These are phyloP conservation scores for Physcomitrellopsis africana DNA, from an alignment of 225 moss, liverwort and hornwort genomes.

Conservation along the genomic window DNA sequence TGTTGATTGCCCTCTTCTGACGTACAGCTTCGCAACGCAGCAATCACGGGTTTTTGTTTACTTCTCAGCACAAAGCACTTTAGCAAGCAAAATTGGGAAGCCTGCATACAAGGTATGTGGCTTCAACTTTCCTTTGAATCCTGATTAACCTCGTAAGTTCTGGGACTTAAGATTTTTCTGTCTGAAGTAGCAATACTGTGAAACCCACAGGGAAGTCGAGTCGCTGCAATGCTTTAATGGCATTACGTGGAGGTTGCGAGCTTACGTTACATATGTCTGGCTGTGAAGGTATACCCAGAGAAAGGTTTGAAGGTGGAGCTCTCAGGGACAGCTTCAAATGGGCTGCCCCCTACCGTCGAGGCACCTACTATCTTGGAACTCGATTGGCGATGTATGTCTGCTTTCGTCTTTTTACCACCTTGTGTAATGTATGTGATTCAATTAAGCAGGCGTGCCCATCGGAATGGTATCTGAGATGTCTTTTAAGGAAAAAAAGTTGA, in stretches of 20 bases:
- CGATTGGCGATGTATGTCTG: conserved; percentile 76
- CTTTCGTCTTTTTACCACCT: conserved; percentile 16
- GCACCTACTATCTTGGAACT: conserved; percentile 79
- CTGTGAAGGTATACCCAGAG: conserved; percentile 59
- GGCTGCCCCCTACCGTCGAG: conserved; percentile 69
- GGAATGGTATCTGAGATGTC: conserved; percentile 5
- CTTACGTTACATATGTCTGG: conserved; percentile 24
- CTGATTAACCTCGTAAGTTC: conserved; percentile 6
- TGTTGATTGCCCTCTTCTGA: conserved; percentile 22
- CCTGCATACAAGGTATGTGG: conserved; percentile 55
- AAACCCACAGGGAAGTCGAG: too few species aligned
- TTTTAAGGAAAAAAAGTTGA: conserved; percentile 9
- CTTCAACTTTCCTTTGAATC: conserved; percentile 8
- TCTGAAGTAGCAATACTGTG: not conserved
- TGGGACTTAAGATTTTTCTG: conserved; percentile 14
- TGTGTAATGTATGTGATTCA: conserved; percentile 24
- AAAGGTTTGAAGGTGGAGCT: conserved; percentile 76
- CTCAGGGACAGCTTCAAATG: conserved; percentile 58
- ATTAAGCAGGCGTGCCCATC: not conserved
- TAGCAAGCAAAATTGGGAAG: conserved; percentile 61
- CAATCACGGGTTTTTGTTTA: conserved; percentile 77
- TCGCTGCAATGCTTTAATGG: conserved; percentile 9
- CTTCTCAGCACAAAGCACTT: conserved; percentile 62
- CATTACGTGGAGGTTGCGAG: conserved; percentile 19
- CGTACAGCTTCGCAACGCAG: conserved; percentile 73